Conservation (phyloP, 768 basidiomycete genomes). For the Chlorophyllum brunneum region DNA sequence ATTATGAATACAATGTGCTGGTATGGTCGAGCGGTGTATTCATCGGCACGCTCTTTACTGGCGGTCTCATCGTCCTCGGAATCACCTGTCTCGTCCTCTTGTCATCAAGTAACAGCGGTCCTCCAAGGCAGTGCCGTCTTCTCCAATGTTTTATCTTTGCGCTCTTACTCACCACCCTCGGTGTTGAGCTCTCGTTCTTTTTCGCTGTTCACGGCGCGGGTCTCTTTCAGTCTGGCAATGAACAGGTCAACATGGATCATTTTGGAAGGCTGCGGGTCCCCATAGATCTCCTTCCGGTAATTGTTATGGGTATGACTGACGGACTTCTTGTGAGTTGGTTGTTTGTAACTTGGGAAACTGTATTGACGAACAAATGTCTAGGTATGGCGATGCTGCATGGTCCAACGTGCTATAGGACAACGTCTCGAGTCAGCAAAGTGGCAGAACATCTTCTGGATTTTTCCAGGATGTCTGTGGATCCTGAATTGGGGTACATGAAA, state of each 20-base stretch:
- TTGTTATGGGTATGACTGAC: neutral
- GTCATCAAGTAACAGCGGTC: neutral
- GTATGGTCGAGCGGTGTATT: neutral
- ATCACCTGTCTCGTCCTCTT: neutral
- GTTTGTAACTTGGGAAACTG: neutral
- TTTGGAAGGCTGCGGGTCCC: neutral
- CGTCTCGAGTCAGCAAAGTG: neutral
- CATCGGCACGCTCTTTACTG: neutral
- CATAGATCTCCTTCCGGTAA: neutral
- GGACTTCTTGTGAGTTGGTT: neutral
- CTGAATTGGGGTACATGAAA: neutral
- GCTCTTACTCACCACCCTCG: neutral
- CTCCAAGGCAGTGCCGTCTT: neutral
- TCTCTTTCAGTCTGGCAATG: neutral
- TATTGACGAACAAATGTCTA: neutral
- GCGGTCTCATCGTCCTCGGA: neutral
- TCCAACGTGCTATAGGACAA: neutral
- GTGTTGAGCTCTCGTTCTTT: neutral
- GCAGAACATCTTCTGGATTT: neutral
- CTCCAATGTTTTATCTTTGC: neutral
- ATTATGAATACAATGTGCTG: neutral
- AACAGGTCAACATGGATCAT: neutral
- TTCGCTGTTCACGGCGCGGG: neutral
- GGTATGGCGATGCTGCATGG: slow-evolving; percentile 6
- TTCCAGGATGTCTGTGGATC: neutral